phyloP scores from a whole-genome alignment of 768 basidiomycete species.

The Russula sp. region DNA sequence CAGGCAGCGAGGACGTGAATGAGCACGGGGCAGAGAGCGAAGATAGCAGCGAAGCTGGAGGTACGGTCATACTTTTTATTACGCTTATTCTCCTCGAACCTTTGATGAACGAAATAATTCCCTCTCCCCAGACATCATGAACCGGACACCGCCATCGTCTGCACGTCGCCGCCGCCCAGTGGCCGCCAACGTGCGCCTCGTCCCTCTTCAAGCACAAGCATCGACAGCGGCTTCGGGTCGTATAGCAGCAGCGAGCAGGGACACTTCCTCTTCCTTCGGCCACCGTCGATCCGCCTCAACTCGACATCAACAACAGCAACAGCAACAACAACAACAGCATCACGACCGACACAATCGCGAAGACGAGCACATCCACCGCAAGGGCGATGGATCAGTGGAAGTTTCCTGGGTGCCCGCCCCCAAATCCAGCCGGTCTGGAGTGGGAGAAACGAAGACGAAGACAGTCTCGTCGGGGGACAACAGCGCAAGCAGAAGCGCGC shows the following conservation, averaged over 20 bases:
- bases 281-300: conserved; percentile 50
- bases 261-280: conserved; percentile 67
- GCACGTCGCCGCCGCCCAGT: conserved; percentile 39
- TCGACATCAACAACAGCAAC: conserved; percentile 23
- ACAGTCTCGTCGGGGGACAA: conserved; percentile 28
- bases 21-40: conserved; percentile 35
- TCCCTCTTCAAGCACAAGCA: conserved; percentile 56
- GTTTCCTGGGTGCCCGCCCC: conserved; percentile 75
- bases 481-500: conserved; percentile 36
- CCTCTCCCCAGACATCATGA: background rate
- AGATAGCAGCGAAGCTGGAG: conserved; percentile 47
- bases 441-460: conserved; percentile 35
- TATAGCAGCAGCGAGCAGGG: conserved; percentile 42
- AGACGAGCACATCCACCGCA: conserved; percentile 30
- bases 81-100: background rate
- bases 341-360: conserved; percentile 6
- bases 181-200: conserved; percentile 56
- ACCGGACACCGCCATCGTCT: conserved; percentile 5
- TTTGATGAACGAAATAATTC: background rate
- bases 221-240: conserved; percentile 33
- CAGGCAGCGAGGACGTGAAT: conserved; percentile 5
- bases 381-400: conserved; percentile 70
- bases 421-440: conserved; percentile 16
- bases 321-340: background rate
- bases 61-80: conserved; percentile 29